Evolutionary conservation across 2,329 filamentous ascomycete genomes (phyloP), one percentile per base, ranked within the genome.

Genomic region (Davidsoniella virescens): DNA sequence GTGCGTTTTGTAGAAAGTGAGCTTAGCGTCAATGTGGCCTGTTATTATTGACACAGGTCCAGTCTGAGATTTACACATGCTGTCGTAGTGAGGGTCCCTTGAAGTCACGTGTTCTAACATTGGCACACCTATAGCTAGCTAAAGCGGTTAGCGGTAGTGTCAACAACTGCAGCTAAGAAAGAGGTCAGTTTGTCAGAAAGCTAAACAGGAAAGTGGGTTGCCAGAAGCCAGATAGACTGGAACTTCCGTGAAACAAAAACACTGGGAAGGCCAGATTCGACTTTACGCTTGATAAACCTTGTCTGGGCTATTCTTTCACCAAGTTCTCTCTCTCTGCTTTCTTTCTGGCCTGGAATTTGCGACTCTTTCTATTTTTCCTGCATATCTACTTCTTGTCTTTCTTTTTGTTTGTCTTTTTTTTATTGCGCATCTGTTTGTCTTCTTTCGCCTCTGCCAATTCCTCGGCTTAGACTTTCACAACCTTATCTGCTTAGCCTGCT

Each of bases 201-300:
- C 23, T 20, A 49, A 49, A 33, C 25, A 23, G 17, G 9, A 44
- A 25, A 44, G 38, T 16, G 18, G 17, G 38, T 16, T 40, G 37
- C 44, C 41, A 52, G 25, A 52, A 49, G 50, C 50, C 50, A 52
- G 50, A 52, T 52, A 52, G 16, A 52, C 43, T 44, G 38, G 39
- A 51, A 44, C 40, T 51, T 51, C 16, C 36, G 36, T 29, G 39
- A 25, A 14, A 41, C 40, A 43, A 38, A 36, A 37, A 33, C 40
- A 8, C 20, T 23, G 20, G 41, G 20, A 41, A 40, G 36, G 49
- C 42, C 42, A 51, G 36, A 38, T 51, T 53, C 44, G 40, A 48
- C 44, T 44, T 37, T 37, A 33, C 29, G 29, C 29, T 33, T 23
- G 20, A 23, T 23, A 5, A 23, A 23, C 4, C 20, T 5, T 23